Conservation (phyloP, 495 filamentous ascomycete species). For the Tuber brumale region DNA sequence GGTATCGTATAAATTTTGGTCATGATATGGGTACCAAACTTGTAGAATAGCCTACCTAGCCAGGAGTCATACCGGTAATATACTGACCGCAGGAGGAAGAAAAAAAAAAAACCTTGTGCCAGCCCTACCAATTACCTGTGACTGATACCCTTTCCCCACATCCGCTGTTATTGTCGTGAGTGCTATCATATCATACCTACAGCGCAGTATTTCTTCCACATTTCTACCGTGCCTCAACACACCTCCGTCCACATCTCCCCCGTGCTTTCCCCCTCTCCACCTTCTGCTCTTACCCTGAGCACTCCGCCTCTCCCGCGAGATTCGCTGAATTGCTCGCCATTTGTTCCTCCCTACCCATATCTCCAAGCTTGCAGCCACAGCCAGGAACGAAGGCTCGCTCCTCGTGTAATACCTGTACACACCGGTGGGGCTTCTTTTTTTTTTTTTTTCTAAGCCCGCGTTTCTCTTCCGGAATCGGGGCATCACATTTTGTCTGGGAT, state of each 20-base stretch:
- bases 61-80: neutral
- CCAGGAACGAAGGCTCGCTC: neutral
- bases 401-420: neutral
- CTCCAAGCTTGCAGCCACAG: neutral
- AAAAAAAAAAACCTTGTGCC: neutral
- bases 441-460: neutral
- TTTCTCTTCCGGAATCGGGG: neutral
- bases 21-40: neutral
- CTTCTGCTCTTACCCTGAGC: neutral
- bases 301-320: neutral
- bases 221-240: neutral
- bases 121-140: neutral
- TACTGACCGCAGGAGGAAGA: neutral
- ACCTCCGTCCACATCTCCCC: neutral
- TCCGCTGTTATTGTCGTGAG: neutral
- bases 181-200: neutral
- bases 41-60: neutral
- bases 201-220: neutral
- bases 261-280: neutral
- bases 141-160: neutral
- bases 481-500: neutral
- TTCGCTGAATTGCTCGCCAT: neutral
- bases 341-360: neutral
- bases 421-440: neutral
- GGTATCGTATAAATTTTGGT: neutral